Evolutionary conservation across 805 yeast species (phyloP), one percentile per base, ranked within the genome.

Genomic region (Sporopachydermia quercuum): DNA sequence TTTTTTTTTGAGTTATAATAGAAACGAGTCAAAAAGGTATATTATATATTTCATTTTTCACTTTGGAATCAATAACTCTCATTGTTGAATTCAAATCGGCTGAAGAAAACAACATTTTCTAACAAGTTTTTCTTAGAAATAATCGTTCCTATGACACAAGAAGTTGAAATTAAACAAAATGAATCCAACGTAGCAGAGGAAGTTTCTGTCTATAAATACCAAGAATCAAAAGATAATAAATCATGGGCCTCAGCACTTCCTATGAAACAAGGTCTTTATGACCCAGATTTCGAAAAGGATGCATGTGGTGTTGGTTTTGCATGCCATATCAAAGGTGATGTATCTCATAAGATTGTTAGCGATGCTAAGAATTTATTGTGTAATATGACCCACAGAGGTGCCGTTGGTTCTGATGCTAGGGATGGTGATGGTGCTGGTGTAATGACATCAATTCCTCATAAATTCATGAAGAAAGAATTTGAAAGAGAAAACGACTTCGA

Each of bases 341-440:
- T 76, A 18, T 78, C 93, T 40, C 98, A 91, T 66, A 86, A 87
- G 56, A 85, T 89, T 50, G 86, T 89, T 44, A 76, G 93, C 35
- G 97, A 91, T 63, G 95, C 95, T 35, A 68, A 47, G 48, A 75
- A 73, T 55, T 65, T 89, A 52, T 74, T 89, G 41, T 87, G 97
- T 66, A 89, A 91, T 64, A 91, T 89, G 98, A 83, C 96, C 45
- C 98, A 89, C 61, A 76, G 98, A 65, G 98, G 98, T 56, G 97
- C 97, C 34, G 96, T 87, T 44, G 94, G 95, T 43, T 69, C 85
- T 1, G 95, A 87, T 55, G 94, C 96, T 16, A 76, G 86, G 52
- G 96, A 89, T 58, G 98, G 98, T 61, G 98, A 89, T 57, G 98
- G 98, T 62, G 98, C 98, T 18, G 98, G 98, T 60, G 85, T 89